phyloP scores from a whole-genome alignment of 2,329 filamentous ascomycete genomes.

The Fusarium sp. region DNA sequence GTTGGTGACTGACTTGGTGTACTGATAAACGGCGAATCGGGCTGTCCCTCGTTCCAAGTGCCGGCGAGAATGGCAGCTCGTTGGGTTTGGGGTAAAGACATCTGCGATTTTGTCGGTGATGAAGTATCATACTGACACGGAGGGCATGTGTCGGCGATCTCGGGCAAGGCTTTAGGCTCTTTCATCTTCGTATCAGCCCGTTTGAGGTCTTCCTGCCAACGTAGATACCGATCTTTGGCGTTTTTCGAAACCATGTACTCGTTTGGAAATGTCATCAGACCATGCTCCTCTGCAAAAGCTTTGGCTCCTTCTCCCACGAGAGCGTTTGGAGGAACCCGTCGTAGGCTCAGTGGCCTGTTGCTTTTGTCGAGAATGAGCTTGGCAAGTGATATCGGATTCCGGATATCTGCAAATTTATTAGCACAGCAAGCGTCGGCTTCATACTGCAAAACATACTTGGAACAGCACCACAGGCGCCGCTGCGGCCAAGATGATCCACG shows the following conservation, averaged over 20 bases:
- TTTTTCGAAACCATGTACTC: slow-evolving; percentile 83
- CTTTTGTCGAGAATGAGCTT: slow-evolving; percentile 84
- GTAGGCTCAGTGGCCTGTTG: slow-evolving; percentile 80
- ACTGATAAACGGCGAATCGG: slow-evolving; percentile 63
- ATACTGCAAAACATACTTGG: slow-evolving; percentile 72
- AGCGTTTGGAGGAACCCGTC: slow-evolving; percentile 91
- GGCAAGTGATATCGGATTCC: slow-evolving; percentile 90
- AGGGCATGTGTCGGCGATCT: slow-evolving; percentile 33
- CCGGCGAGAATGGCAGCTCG: slow-evolving; percentile 65
- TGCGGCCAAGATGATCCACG: slow-evolving; percentile 89
- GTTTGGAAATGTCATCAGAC: slow-evolving; percentile 77
- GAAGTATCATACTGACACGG: slow-evolving; percentile 52
- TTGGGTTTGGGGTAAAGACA: slow-evolving; percentile 57
- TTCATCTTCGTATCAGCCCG: slow-evolving; percentile 63
- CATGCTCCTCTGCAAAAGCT: slow-evolving; percentile 84
- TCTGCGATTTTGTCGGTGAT: slow-evolving; percentile 42
- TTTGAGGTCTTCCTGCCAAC: slow-evolving; percentile 81
- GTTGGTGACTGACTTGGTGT: slow-evolving; percentile 43
- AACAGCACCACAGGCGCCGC: slow-evolving; percentile 92
- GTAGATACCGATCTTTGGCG: slow-evolving; percentile 80
- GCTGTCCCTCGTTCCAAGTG: slow-evolving; percentile 73
- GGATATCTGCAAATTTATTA: slow-evolving; percentile 73
- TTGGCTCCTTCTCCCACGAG: slow-evolving; percentile 87
- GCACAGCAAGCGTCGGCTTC: not conserved
- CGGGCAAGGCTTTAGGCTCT: slow-evolving; percentile 39